Evolutionary conservation across 1,284 basidiomycete species (phyloP).

Genomic region (Cutaneotrichosporon mucoides): DNA sequence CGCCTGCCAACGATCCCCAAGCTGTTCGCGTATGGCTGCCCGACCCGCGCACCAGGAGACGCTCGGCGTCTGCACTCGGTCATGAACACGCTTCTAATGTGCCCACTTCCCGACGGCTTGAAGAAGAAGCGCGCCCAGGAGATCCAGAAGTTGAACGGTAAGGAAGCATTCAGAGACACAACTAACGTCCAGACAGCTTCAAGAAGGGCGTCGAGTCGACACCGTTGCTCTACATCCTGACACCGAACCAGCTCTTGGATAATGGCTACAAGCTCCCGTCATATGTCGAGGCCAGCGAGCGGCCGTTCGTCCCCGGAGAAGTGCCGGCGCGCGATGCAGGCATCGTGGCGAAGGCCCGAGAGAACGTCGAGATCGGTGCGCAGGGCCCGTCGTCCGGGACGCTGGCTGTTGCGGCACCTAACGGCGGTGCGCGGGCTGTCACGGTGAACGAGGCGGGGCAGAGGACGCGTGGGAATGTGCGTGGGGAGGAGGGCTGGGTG

Average conservation of each 20-base stretch:
- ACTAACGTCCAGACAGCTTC: background rate
- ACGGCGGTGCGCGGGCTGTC: background rate
- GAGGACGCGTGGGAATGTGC: slow-evolving; percentile 51
- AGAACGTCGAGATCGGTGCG: background rate
- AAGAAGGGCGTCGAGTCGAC: slow-evolving; percentile 17
- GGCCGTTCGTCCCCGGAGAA: slow-evolving; percentile 29
- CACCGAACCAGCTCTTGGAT: slow-evolving; percentile 78
- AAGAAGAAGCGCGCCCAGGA: slow-evolving; percentile 67
- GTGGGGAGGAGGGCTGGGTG: slow-evolving; percentile 58
- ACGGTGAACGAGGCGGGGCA: slow-evolving; percentile 14
- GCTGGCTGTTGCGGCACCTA: background rate
- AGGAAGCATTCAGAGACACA: slow-evolving; percentile 3
- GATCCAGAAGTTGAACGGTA: slow-evolving; percentile 30
- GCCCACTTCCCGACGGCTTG: slow-evolving; percentile 62
- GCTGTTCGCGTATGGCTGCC: slow-evolving; percentile 85
- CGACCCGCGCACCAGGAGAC: slow-evolving; percentile 84
- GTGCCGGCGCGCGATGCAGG: slow-evolving; percentile 11
- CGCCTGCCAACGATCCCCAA: slow-evolving; percentile 68
- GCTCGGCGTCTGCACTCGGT: slow-evolving; percentile 77
- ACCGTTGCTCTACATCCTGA: slow-evolving; percentile 67
- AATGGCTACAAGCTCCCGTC: slow-evolving; percentile 82
- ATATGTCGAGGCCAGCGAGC: slow-evolving; percentile 56
- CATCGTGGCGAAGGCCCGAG: slow-evolving; percentile 7
- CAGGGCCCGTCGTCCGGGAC: background rate
- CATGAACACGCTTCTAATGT: slow-evolving; percentile 70